These are phyloP conservation scores for Syzygium jambos DNA, from an alignment of 345 rosid genomes.

Conservation along the genomic window DNA sequence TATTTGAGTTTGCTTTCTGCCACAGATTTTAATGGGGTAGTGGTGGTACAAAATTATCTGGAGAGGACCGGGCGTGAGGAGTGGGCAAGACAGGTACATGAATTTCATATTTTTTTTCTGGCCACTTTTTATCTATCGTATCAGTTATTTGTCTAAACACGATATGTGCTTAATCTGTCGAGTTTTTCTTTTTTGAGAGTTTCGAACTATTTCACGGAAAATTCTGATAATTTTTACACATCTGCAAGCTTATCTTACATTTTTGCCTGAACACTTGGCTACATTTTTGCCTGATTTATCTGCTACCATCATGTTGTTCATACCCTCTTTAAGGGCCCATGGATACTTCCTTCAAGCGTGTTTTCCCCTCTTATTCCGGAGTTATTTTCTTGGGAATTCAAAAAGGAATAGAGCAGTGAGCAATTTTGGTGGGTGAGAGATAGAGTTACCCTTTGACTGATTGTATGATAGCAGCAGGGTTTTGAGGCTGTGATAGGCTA, in stretches of 20 bases:
- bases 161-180: not conserved
- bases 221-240: not conserved
- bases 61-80: slow-evolving; percentile 72
- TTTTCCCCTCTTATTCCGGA: not conserved
- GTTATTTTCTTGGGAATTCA: not conserved
- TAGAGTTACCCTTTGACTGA: not conserved
- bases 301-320: not conserved
- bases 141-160: not conserved
- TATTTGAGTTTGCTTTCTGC: slow-evolving; percentile 11
- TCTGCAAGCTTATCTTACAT: not conserved
- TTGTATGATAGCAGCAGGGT: not conserved
- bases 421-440: not conserved
- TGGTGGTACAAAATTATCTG: slow-evolving; percentile 83
- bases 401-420: not conserved
- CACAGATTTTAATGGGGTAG: slow-evolving; percentile 88
- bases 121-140: not conserved
- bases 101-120: not conserved
- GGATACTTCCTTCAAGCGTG: not conserved
- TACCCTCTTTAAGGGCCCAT: not conserved
- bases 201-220: not conserved
- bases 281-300: not conserved
- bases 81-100: slow-evolving; percentile 78
- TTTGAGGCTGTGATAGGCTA: not conserved
- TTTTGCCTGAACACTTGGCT: not conserved
- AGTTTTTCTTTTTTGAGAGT: not conserved